Base-by-base conservation (phyloP, 768 basidiomycete species). In the Termitomyces sp. region DNA sequence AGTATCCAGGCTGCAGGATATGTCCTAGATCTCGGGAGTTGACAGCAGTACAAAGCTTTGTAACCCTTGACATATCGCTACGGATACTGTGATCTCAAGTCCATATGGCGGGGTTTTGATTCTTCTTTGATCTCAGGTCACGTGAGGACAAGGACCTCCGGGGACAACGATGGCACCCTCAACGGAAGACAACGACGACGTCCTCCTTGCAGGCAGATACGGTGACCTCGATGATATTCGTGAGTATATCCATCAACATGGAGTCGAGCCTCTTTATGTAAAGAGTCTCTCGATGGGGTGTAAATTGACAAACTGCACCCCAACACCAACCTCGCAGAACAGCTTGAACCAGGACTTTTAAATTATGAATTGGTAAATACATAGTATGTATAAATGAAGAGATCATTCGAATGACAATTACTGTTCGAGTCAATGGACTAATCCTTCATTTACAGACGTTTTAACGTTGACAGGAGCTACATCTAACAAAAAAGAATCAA, bases 181-280 rank as follows among this genome's bases (percentile, higher is more conserved):
- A 36, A 71, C 74, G 48, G 84, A 86, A 50, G 82, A 88, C 24
- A 73, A 72, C 33, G 84, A 91, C 44, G 91, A 96, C 4, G 69
- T 95, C 50, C 75, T 98, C 13, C 84, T 95, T 5, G 80, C 89
- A 22, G 89, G 89, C 69, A 83, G 94, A 69, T 96, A 93, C 70
- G 94, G 94, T 41, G 94, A 96, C 62, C 72, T 92, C 55, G 83
- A 88, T 48, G 91, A 94, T 63, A 77, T 93, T 39, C 77, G 85
- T 46, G 73, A 74, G 3, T 95, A 90, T 61, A 73, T 90, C 28
- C 69, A 78, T 22, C 73, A 75, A 37, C 88, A 84, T 68, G 86
- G 89, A 10, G 56, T 72, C 1, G 73, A 73, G 5, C 57, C 79
- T 0, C 72, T 92, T 15, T n/a, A n/a, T n/a, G n/a, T n/a, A n/a